Base-by-base conservation (phyloP, 2,329 filamentous ascomycete genomes). In the Cercospora sp. region DNA sequence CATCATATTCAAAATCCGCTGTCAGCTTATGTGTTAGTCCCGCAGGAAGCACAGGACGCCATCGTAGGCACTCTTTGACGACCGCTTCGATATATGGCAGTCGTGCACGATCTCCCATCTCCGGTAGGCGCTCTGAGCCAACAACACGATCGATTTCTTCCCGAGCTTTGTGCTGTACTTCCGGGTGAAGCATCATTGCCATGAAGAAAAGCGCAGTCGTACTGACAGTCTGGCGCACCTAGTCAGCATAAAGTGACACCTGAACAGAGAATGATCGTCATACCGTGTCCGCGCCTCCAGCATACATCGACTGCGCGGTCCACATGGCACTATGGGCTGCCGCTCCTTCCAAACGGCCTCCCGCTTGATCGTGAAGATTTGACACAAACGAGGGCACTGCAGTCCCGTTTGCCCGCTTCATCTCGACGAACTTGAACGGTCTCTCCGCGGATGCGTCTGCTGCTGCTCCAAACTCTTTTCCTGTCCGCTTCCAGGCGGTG, bases 371-470 rank as follows among this genome's bases (percentile, higher is more conserved):
- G 6, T 84, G 74, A 5, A 80, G 74, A 24, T 80, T 77, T 0
- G 82, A 81, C 0, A 84, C 68, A 51, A 80, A 83, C 0, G 82
- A 85, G 3, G 75, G 71, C 4, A 75, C 73, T n/a, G 77, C 81
- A 10, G n/a, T 32, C n/a, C 67, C 45, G 21, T 64, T 32, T 3
- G 37, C 53, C 45, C 67, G 67, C 68, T 82, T 80, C 21, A 79
- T 73, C 67, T 80, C 79, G 3, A 83, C 82, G 61, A 83, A 83
- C 1, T 70, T 73, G 70, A 83, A 85, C 3, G 84, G 84, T 40
- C 75, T 74, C 8, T 83, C 77, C 2, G 76, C 76, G 13, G 77
- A 74, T 8, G 79, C 72, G 0, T 69, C 62, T 5, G 82, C 66
- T 6, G 73, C 75, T 1, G 71, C 70, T 10, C 73, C 77, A 78